Conservation (phyloP, 805 yeast species). For the Saturnispora galanensis region DNA sequence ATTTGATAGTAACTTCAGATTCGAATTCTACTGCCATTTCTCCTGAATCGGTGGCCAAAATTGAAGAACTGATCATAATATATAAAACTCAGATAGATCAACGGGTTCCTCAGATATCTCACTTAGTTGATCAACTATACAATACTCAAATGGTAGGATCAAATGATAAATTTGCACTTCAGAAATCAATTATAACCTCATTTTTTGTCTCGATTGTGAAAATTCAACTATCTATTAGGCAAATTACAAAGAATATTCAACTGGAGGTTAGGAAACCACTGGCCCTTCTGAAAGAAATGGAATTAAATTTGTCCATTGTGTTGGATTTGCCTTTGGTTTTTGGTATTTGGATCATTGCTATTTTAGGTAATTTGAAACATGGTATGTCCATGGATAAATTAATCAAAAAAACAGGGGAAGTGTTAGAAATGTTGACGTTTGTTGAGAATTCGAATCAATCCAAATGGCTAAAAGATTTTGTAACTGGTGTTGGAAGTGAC, state of each 20-base stretch:
- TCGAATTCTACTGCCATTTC: constrained; percentile 22
- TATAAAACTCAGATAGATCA: constrained; percentile 17
- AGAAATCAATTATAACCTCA: constrained; percentile 25
- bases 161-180: constrained; percentile 23
- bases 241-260: constrained; percentile 23
- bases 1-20: constrained; percentile 23
- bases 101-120: constrained; percentile 26
- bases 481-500: constrained; percentile 24
- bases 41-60: constrained; percentile 17
- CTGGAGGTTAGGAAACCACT: constrained; percentile 26
- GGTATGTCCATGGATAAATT: constrained; percentile 29
- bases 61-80: constrained; percentile 14
- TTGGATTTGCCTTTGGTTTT: constrained; percentile 63
- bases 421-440: constrained; percentile 44
- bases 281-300: constrained; percentile 23
- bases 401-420: constrained; percentile 40
- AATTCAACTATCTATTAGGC: constrained; percentile 30
- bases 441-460: constrained; percentile 46
- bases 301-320: constrained; percentile 29
- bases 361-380: constrained; percentile 52
- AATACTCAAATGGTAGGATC: constrained; percentile 30
- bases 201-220: constrained; percentile 28
- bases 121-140: constrained; percentile 28
- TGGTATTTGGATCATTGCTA: constrained; percentile 59
- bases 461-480: constrained; percentile 58